Conservation (phyloP, 148 eudicot species). For the Simmondsia chinensis region DNA sequence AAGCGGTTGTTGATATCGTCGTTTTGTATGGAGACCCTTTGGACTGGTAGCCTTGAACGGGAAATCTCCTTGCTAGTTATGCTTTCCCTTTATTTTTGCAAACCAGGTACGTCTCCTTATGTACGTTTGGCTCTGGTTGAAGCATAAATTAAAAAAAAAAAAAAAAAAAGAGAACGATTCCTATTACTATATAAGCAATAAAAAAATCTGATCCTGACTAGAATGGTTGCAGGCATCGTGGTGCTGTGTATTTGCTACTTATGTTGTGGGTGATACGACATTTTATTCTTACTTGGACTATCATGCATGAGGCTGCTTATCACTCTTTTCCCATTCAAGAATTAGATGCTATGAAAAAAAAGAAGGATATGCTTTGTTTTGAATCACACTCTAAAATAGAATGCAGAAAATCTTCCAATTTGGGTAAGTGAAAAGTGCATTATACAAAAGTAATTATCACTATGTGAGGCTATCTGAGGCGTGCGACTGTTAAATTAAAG, state of each 20-base stretch:
- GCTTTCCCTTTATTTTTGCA: too few species aligned
- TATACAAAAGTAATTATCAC: neutral
- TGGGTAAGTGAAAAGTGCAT: constrained; percentile 8
- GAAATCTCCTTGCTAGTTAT: too few species aligned
- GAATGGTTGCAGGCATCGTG: neutral
- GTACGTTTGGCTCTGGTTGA: too few species aligned
- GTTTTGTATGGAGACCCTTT: too few species aligned
- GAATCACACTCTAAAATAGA: constrained; percentile 4
- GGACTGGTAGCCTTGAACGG: too few species aligned
- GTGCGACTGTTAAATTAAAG: neutral
- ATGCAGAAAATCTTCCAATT: neutral
- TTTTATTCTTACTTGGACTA: constrained; percentile 14
- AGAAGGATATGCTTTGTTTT: constrained; percentile 15
- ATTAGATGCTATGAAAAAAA: constrained; percentile 17
- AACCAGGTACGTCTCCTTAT: too few species aligned
- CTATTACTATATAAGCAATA: neutral
- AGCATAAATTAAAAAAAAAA: too few species aligned
- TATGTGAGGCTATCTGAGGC: neutral
- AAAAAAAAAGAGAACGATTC: too few species aligned
- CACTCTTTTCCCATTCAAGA: constrained; percentile 7
- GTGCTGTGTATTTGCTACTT: constrained; percentile 1
- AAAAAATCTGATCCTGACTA: neutral
- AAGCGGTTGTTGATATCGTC: too few species aligned
- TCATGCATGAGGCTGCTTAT: constrained; percentile 2
- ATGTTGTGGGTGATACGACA: constrained; percentile 15